phyloP scores from a whole-genome alignment of 2,329 filamentous ascomycete genomes.

The Fusarium nisikadoi region DNA sequence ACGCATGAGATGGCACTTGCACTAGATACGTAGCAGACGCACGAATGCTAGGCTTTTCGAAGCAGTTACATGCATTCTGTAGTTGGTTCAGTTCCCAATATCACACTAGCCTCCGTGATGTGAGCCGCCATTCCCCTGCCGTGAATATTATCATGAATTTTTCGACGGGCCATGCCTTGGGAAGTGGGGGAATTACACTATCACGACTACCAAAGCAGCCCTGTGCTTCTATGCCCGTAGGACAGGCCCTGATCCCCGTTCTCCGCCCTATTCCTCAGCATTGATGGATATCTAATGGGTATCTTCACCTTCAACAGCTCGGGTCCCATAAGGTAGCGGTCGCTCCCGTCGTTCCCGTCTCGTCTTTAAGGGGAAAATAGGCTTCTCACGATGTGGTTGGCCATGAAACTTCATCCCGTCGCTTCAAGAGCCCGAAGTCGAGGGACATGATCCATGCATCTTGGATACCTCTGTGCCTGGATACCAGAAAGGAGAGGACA shows the following conservation, averaged over 20 bases:
- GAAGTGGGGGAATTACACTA: slow-evolving; percentile 5
- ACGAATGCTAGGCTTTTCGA: slow-evolving; percentile 33
- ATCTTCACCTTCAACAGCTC: slow-evolving; percentile 38
- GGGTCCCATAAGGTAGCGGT: slow-evolving; percentile 42
- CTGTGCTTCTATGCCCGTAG: neutral
- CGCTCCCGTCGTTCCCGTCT: slow-evolving; percentile 43
- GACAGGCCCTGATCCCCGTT: slow-evolving; percentile 14
- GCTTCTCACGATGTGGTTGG: slow-evolving; percentile 47
- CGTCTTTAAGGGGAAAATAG: slow-evolving; percentile 36
- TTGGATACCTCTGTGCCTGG: slow-evolving; percentile 4
- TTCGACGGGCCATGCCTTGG: neutral
- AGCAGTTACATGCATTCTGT: slow-evolving; percentile 31
- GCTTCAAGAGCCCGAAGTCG: slow-evolving; percentile 34
- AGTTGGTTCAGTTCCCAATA: slow-evolving; percentile 35
- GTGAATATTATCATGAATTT: slow-evolving; percentile 13
- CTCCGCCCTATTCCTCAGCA: slow-evolving; percentile 16
- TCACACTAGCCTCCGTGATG: slow-evolving; percentile 20
- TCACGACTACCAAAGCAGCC: slow-evolving; percentile 1
- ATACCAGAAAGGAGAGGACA: slow-evolving; percentile 40
- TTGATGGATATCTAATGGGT: slow-evolving; percentile 26
- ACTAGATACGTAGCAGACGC: slow-evolving; percentile 24
- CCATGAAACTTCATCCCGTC: slow-evolving; percentile 22
- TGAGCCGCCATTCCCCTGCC: slow-evolving; percentile 28
- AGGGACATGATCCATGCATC: slow-evolving; percentile 40
- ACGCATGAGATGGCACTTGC: slow-evolving; percentile 31